Evolutionary conservation across 768 basidiomycete species (phyloP), one percentile per base, ranked within the genome.

Genomic region (Lepiota brunneoincarnata): DNA sequence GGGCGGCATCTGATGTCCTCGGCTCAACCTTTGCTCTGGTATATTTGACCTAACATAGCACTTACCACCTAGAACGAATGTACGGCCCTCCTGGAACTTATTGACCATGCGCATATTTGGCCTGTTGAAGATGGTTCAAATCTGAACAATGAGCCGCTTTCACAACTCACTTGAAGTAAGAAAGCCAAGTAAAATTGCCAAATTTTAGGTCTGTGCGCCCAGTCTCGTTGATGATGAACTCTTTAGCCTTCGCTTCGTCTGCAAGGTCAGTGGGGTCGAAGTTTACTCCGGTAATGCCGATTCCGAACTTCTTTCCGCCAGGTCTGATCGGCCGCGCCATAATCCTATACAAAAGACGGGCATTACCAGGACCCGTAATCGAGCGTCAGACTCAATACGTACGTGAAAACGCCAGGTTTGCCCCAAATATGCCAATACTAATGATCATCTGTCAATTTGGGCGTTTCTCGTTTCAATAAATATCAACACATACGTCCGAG

Each of bases 371-470:
- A 28, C 26, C 26, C 26, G 26, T 28, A 7, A 3, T 28, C 7
- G 7, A 28, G 26, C 26, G 26, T 28, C 26, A 4, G 26, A 7
- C 3, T 7, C 26, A 31, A 6, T 23, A 40, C 70, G 23, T 57
- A 75, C 75, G 73, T 54, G 15, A 66, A 59, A 23, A 53, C 63
- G 17, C 61, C 58, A 15, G 70, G 58, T 41, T 75, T 72, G 0
- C 78, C 76, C 76, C 77, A 79, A 63, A 74, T 74, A 58, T 78
- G 77, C 76, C 75, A 78, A 51, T 69, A 62, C 77, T 79, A 49
- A 11, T 21, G 51, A 45, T 14, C 6, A 12, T 28, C 55, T 55
- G 28, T 45, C 48, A 35, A 58, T 24, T 24, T 15, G 43, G 18
- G 40, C 37, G 12, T 35, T 44, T 15, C 42, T 24, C n/a, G 14